A percentile compares a stretch with the other conserved stretches of the same genome.
phyloP scores from a whole-genome alignment of 345 rosid species.

The Orychophragmus violaceus region DNA sequence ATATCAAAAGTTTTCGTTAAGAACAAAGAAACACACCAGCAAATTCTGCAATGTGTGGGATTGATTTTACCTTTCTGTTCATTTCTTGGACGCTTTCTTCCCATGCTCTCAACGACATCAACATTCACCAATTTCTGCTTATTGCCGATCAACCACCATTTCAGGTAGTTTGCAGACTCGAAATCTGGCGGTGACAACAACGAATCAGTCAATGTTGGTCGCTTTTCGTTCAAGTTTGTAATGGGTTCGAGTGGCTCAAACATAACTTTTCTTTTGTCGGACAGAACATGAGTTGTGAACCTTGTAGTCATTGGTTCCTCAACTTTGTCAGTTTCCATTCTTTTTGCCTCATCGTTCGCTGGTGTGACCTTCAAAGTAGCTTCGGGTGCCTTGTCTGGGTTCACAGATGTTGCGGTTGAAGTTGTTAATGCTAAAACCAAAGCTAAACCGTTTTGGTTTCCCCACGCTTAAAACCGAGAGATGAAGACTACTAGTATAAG shows the following conservation, averaged over 20 bases:
- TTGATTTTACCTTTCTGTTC: conserved; percentile 75
- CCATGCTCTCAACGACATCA: conserved; percentile 95
- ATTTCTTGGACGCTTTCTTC: conserved; percentile 97
- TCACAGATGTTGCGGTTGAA: conserved; percentile 7
- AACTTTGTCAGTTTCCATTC: conserved; percentile 20
- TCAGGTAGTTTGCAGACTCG: conserved; percentile 69
- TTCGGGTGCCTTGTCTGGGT: conserved; percentile 33
- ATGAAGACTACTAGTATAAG: not conserved
- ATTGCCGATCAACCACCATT: conserved; percentile 91
- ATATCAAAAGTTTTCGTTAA: not conserved
- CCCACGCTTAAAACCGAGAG: not conserved
- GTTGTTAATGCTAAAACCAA: not conserved
- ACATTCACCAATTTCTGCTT: conserved; percentile 88
- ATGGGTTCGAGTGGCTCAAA: conserved; percentile 84
- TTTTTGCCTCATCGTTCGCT: conserved; percentile 38
- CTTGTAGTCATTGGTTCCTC: conserved; percentile 27
- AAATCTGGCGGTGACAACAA: conserved; percentile 92
- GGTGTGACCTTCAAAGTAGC: conserved; percentile 37
- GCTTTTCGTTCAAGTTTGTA: conserved; percentile 37
- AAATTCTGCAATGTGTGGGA: not conserved
- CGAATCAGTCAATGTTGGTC: conserved; percentile 48
- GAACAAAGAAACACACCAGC: no score
- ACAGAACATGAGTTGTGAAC: conserved; percentile 40
- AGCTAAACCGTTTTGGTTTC: not conserved
- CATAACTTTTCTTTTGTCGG: conserved; percentile 75